Percentiles rank a stretch among this genome's conserved stretches.
Conservation (phyloP, 495 filamentous ascomycete species). For the Talaromyces ruber region DNA sequence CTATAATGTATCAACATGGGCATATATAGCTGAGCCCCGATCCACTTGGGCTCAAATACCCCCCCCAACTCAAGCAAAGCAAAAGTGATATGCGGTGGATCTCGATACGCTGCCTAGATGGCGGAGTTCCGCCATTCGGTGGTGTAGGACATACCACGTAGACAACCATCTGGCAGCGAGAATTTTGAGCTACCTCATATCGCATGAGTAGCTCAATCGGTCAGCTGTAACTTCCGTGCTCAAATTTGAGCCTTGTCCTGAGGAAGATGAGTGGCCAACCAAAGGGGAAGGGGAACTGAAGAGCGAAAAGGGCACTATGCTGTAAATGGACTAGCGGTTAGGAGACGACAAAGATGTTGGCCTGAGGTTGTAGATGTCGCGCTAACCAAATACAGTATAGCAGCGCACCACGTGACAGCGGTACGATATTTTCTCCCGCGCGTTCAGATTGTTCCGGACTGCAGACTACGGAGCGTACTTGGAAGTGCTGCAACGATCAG, state of each 20-base stretch:
- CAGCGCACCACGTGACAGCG: constrained; percentile 1
- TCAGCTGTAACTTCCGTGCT: background rate
- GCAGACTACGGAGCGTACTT: constrained; percentile 45
- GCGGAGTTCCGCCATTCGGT: background rate
- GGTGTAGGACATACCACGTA: background rate
- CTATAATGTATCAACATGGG: background rate
- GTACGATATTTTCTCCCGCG: constrained; percentile 27
- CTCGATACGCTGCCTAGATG: background rate
- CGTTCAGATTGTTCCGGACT: constrained; percentile 37
- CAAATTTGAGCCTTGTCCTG: background rate
- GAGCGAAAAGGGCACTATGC: background rate
- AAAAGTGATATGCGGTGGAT: background rate
- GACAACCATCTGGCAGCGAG: background rate
- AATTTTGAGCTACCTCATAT: background rate
- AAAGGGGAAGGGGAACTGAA: background rate
- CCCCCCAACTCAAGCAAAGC: background rate
- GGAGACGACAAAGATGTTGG: background rate
- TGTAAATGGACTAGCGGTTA: background rate
- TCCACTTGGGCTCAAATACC: background rate
- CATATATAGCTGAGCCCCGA: background rate
- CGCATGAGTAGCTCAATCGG: background rate
- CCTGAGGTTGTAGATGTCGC: background rate
- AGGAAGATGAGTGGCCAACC: background rate
- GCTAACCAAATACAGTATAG: background rate
- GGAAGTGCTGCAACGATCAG: constrained; percentile 29